These are phyloP conservation scores for Globisporangium nagaii DNA, from an alignment of 352 stramenopile species.

Conservation along the genomic window DNA sequence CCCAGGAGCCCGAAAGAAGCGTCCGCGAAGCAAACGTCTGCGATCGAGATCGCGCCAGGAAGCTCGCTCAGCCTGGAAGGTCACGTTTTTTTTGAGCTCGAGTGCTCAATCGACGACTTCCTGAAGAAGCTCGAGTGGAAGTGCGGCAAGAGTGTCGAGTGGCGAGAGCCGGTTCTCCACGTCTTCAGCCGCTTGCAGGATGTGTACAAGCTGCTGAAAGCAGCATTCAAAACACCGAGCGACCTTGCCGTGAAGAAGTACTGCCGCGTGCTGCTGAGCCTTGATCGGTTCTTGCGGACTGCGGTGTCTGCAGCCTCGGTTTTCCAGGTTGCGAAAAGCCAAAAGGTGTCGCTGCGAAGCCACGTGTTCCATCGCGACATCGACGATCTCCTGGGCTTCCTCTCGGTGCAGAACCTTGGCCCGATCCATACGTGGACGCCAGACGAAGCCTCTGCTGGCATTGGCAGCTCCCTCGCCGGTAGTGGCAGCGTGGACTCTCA, in stretches of 20 bases:
- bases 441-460: no score
- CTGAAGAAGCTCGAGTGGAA: background rate
- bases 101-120: background rate
- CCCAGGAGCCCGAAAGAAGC: background rate
- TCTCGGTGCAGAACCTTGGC: background rate
- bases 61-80: background rate
- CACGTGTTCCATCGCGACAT: background rate
- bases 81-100: background rate
- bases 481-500: background rate
- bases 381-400: background rate
- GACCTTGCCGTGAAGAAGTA: background rate
- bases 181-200: background rate
- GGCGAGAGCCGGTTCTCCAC: background rate
- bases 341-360: background rate
- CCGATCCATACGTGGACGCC: background rate
- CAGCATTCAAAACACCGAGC: background rate
- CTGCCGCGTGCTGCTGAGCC: background rate
- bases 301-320: background rate
- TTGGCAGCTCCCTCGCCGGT: background rate
- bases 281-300: background rate
- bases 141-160: background rate
- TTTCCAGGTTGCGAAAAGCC: background rate
- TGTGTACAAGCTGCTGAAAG: background rate
- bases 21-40: background rate
- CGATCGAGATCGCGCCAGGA: background rate